These are phyloP conservation scores for Rhizoctonia solani DNA, from an alignment of 1,284 basidiomycete species.

Conservation along the genomic window DNA sequence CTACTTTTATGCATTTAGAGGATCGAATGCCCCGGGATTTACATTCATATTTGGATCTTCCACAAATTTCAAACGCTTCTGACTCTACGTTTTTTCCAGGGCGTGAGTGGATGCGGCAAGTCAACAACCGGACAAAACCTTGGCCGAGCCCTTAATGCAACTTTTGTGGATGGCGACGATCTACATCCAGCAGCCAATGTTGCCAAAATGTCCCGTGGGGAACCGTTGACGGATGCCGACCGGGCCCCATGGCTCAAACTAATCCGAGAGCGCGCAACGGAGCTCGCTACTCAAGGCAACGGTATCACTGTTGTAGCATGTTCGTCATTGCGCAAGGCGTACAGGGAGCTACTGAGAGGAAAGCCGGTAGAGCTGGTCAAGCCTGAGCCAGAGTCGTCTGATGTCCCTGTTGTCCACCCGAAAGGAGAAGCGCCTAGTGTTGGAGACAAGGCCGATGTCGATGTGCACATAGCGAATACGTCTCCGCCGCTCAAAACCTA, in stretches of 20 bases:
- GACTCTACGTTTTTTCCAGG: too few species aligned
- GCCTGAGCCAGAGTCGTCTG: slow-evolving; percentile 43
- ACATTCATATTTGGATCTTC: too few species aligned
- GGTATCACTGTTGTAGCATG: slow-evolving; percentile 73
- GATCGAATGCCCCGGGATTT: too few species aligned
- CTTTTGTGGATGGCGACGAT: slow-evolving; percentile 90
- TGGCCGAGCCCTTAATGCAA: slow-evolving; percentile 60
- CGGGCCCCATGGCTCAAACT: slow-evolving; percentile 83
- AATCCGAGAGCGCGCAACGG: slow-evolving; percentile 69
- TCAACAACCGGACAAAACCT: slow-evolving; percentile 78
- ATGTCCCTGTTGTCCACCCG: slow-evolving; percentile 40
- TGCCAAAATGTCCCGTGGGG: slow-evolving; percentile 83
- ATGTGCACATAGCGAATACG: slow-evolving; percentile 39
- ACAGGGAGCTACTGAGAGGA: slow-evolving; percentile 82
- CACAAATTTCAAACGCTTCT: too few species aligned
- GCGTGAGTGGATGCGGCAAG: slow-evolving; percentile 85
- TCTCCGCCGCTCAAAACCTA: slow-evolving; percentile 55
- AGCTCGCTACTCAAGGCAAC: slow-evolving; percentile 45
- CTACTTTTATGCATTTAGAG: too few species aligned
- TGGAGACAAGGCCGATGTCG: slow-evolving; percentile 6
- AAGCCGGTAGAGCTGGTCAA: slow-evolving; percentile 42
- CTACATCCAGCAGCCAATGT: slow-evolving; percentile 84
- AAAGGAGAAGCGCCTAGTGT: slow-evolving; percentile 36
- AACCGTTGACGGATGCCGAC: slow-evolving; percentile 81
- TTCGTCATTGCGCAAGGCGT: slow-evolving; percentile 80